A percentile compares a stretch with the other conserved stretches of the same genome.
phyloP scores from a whole-genome alignment of 169 alveolate species.

The Babesia divergens region DNA sequence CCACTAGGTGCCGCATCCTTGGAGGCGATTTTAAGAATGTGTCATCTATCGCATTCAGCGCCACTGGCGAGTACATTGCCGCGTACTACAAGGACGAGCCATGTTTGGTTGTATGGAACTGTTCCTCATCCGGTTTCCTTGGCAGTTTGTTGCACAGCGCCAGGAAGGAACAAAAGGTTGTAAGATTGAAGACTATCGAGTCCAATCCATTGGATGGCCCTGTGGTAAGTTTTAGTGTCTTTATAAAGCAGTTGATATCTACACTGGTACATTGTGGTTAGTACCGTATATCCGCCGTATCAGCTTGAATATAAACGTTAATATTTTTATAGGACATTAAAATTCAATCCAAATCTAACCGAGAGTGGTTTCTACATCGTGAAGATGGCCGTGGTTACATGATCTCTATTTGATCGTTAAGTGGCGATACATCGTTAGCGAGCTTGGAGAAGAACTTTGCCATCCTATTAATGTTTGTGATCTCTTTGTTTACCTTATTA shows the following conservation, averaged over 20 bases:
- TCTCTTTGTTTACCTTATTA: constrained; percentile 53
- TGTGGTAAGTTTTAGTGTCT: not conserved
- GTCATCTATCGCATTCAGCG: constrained; percentile 53
- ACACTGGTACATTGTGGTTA: not conserved
- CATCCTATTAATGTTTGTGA: constrained; percentile 36
- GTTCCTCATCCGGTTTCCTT: constrained; percentile 59
- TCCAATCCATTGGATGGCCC: constrained; percentile 12
- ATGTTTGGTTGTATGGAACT: constrained; percentile 62
- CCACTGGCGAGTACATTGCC: constrained; percentile 55
- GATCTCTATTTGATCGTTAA: constrained; percentile 54
- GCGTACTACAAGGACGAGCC: constrained; percentile 60
- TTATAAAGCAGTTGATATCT: not conserved
- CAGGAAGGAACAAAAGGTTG: constrained; percentile 35
- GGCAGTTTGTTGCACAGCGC: constrained; percentile 48
- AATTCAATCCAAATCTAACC: constrained; percentile 67
- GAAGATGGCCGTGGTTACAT: constrained; percentile 75
- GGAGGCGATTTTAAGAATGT: constrained; percentile 50
- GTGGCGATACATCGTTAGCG: constrained; percentile 22
- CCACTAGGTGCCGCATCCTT: constrained; percentile 71
- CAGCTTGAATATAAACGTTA: not conserved
- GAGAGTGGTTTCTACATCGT: constrained; percentile 74
- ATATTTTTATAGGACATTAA: constrained; percentile 60
- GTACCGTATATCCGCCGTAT: not conserved
- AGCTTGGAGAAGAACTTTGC: constrained; percentile 58
- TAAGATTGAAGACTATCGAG: constrained; percentile 45